Evolutionary conservation across 2,329 filamentous ascomycete genomes (phyloP).

Genomic region (Hypoxylon sp.): DNA sequence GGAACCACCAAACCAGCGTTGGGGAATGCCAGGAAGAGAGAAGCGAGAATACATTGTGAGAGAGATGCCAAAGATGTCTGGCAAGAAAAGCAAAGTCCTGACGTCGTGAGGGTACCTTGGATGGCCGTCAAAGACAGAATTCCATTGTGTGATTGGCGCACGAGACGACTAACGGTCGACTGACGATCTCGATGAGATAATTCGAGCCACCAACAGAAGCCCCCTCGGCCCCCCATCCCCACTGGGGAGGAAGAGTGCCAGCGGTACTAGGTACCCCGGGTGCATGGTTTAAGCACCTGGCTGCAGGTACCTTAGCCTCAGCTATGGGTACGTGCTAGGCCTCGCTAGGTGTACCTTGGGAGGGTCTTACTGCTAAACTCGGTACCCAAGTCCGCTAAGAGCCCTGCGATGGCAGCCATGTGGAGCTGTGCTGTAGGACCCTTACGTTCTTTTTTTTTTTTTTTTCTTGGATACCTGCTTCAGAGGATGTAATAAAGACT

Average conservation of each 20-base stretch:
- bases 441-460: constrained; percentile 13
- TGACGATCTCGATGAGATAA: constrained; percentile 38
- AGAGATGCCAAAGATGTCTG: constrained; percentile 15
- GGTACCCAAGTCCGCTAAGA: constrained; percentile 15
- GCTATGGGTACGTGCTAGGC: no score
- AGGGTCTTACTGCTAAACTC: constrained; percentile 12
- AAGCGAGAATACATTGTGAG: neutral
- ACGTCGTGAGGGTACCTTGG: constrained; percentile 40
- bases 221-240: no score
- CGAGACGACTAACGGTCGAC: constrained; percentile 5
- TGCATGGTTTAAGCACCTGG: neutral
- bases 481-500: no score
- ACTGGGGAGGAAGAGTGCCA: constrained; percentile 3
- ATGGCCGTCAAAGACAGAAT: constrained; percentile 18
- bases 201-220: constrained; percentile 18
- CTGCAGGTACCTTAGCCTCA: no score
- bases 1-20: neutral
- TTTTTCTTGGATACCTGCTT: no score
- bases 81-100: constrained; percentile 36
- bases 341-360: no score
- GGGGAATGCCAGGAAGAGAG: neutral
- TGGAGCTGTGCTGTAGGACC: constrained; percentile 23
- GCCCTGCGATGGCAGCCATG: neutral
- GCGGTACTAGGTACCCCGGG: constrained; percentile 7
- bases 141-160: constrained; percentile 24